Evolutionary conservation across 176 grass and related monocot genomes (phyloP), one percentile per base, ranked within the genome.

Genomic region (Oryza rufipogon): DNA sequence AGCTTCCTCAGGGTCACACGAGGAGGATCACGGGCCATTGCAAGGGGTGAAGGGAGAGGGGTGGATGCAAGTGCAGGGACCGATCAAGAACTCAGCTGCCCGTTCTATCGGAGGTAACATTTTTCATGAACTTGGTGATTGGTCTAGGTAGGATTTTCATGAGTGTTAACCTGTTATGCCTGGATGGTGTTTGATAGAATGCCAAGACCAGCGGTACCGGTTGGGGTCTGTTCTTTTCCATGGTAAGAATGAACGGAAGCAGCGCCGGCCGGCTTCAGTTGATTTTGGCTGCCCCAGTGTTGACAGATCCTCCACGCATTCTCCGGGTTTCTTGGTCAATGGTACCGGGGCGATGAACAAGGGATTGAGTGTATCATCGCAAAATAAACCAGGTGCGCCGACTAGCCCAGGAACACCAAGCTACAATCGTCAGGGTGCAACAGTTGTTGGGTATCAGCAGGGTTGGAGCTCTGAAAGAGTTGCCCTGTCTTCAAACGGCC

Each of bases 391-490:
- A 41, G 84, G 79, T 15, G 75, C 83, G 52, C 66, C 90, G 34
- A 80, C 82, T 0, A 94, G 88, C 52, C 94, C 94, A 20, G 92
- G 94, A 66, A 97, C 88, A 48, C 90, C 90, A 2, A 86, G 64
- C 26, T 87, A 87, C 56, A 66, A n/a, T 2, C 41, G 42, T 17
- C 83, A n/a, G 48, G 32, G 88, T 20, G 19, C n/a, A 0, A 3
- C 71, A 20, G 30, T 42, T 17, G n/a, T 28, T 38, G 72, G 83
- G 52, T 66, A 77, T 20, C 94, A 81, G 52, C 85, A 92, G 70
- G 92, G 92, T 5, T 89, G 79, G 82, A 92, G 64, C 66, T 97
- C 92, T 2, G 92, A 97, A 82, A 63, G 86, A 75, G 92, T 79
- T 61, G 71, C 87, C 8, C 87, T 87, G 15, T 72, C 81, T 68